Evolutionary conservation across 495 filamentous ascomycete species (phyloP).

Genomic region (Aeminium ludgeri): DNA sequence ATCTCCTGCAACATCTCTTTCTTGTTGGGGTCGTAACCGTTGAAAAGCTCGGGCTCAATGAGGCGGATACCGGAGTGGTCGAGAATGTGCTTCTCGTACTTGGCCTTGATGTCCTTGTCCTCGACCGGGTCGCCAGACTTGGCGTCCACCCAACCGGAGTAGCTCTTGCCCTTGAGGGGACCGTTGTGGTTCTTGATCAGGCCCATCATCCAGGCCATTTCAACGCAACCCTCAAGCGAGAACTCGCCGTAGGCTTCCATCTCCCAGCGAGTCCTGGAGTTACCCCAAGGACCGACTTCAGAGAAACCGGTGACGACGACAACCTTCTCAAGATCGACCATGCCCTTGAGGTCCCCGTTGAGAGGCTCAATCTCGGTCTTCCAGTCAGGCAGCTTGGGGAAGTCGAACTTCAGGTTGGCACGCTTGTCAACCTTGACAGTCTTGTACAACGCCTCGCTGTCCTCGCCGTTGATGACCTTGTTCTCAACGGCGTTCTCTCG

Average conservation of each 20-base stretch:
- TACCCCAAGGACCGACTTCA: constrained; percentile 95
- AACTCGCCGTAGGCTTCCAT: constrained; percentile 97
- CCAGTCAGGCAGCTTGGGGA: constrained; percentile 81
- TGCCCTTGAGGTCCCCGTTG: constrained; percentile 74
- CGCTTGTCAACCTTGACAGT: constrained; percentile 83
- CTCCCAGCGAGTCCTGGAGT: constrained; percentile 93
- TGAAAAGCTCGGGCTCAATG: constrained; percentile 94
- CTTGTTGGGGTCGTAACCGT: constrained; percentile 93
- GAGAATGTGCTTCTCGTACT: constrained; percentile 91
- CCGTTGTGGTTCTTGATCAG: constrained; percentile 98
- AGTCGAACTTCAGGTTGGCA: constrained; percentile 94
- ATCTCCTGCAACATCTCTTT: constrained; percentile 97
- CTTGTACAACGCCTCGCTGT: constrained; percentile 81
- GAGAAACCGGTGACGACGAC: constrained; percentile 95
- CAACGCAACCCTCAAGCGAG: constrained; percentile 91
- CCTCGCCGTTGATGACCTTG: constrained; percentile 90
- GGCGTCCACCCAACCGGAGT: constrained; percentile 92
- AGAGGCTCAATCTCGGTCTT: constrained; percentile 77
- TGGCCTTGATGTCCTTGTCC: constrained; percentile 91
- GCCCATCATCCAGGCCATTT: constrained; percentile 99
- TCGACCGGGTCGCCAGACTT: constrained; percentile 92
- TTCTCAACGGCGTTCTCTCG: constrained; percentile 95
- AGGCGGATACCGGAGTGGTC: constrained; percentile 95
- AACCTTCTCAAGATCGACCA: constrained; percentile 96
- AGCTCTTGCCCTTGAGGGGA: constrained; percentile 89